Evolutionary conservation across 2,329 filamentous ascomycete genomes (phyloP), one percentile per base, ranked within the genome.

Genomic region (Alternaria longipes): DNA sequence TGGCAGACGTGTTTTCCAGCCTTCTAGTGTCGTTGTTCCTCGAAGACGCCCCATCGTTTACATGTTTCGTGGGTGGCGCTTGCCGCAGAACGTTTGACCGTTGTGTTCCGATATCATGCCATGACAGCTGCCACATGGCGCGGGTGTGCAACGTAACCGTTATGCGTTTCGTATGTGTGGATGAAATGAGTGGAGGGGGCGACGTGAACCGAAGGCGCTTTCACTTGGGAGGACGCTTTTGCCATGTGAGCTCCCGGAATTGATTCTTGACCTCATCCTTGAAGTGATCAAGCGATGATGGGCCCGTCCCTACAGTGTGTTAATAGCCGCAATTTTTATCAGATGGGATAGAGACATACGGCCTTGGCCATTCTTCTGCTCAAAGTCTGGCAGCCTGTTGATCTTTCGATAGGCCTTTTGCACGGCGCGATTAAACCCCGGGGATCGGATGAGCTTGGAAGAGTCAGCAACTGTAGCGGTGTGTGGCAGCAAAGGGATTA

Each of bases 381-480:
- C 75, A 40, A 71, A 64, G 14, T 85, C 83, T 45, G 82, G 81
- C 49, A 84, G 67, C 32, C 78, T 73, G 63, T 83, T 79, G 59
- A 84, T 79, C 58, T 75, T 76, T 61, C 78, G 79, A 50, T 87
- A 85, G 12, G 84, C 79, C 57, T 80, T 81, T 24, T 83, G 81
- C 18, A 88, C 84, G 26, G 70, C 79, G 55, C 82, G 80, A 68
- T 88, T 86, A 78, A 88, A 88, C 36, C 80, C 73, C 3, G 84
- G 84, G 55, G 84, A 86, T 54, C 78, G 76, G 42, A 88, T 80
- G 56, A 88, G 82, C 80, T 85, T 56, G 45, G 36, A 1, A 5
- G 5, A 44, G 57, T 59, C 36, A 54, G 46, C 32, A 20, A 20
- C 44, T 7, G n/a, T 11, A 30, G 24, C 18, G 16, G 46, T 40